Conservation (phyloP, 1,284 basidiomycete genomes). For the Cystobasidiaceae sp. region DNA sequence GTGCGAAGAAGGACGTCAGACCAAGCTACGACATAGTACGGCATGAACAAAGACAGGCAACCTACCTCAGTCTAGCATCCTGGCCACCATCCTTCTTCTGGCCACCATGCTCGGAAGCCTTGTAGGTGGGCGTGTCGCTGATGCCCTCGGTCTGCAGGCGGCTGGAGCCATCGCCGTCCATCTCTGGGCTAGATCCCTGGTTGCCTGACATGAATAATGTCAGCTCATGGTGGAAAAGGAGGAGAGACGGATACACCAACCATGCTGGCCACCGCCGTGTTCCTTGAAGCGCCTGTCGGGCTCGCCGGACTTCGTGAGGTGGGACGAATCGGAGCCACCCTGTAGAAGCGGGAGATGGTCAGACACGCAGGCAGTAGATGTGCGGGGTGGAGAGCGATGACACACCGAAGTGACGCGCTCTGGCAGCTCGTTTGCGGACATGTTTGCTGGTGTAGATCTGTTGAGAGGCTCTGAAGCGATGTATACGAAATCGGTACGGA, state of each 20-base stretch:
- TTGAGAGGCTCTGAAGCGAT: too few relatives aligned
- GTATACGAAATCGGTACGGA: not conserved
- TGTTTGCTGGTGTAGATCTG: too few relatives aligned
- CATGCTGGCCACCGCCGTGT: constrained; percentile 44
- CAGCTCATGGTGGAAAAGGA: not conserved
- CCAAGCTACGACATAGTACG: too few relatives aligned
- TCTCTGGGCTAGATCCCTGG: constrained; percentile 45
- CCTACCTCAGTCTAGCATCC: constrained; percentile 8
- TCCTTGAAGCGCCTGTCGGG: constrained; percentile 47
- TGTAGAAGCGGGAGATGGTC: constrained; percentile 29
- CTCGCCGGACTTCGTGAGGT: constrained; percentile 42
- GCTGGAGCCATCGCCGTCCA: constrained; percentile 45
- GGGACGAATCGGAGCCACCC: constrained; percentile 42
- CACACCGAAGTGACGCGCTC: constrained; percentile 29
- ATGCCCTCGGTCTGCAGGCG: constrained; percentile 43
- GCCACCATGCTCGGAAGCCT: constrained; percentile 44
- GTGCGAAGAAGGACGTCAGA: not conserved
- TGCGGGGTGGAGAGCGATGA: not conserved
- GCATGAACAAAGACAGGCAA: not conserved
- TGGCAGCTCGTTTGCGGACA: constrained; percentile 29
- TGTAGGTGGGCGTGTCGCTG: constrained; percentile 43
- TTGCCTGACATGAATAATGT: constrained; percentile 28
- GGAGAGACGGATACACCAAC: not conserved
- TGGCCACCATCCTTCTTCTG: constrained; percentile 47
- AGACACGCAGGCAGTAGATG: too few relatives aligned